Conservation (phyloP, 2,329 filamentous ascomycete genomes). For the Xylariales sp. region DNA sequence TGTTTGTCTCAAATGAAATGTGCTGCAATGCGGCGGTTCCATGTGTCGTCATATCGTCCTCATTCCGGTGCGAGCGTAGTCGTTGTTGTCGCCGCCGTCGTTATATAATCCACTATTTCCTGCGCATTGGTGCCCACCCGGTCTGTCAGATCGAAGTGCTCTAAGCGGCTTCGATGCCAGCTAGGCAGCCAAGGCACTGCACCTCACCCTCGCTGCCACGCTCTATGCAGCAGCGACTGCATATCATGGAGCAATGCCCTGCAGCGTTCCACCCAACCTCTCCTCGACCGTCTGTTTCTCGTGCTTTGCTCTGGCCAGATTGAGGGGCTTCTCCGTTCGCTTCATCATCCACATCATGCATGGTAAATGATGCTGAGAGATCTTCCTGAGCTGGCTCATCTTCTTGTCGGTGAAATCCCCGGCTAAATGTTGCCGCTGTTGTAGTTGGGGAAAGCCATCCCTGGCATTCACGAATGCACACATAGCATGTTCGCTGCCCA, state of each 20-base stretch:
- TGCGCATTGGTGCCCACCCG: neutral
- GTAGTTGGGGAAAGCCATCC: constrained; percentile 34
- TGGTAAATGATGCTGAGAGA: constrained; percentile 41
- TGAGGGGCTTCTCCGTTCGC: constrained; percentile 7
- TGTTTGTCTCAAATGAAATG: too few relatives aligned
- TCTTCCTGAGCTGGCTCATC: constrained; percentile 10
- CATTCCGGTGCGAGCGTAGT: too few relatives aligned
- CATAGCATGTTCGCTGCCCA: constrained; percentile 57
- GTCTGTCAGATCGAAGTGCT: neutral
- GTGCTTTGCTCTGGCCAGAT: constrained; percentile 11
- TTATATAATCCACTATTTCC: neutral
- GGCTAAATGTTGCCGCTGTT: constrained; percentile 9
- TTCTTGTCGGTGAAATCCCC: constrained; percentile 10
- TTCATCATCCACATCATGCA: constrained; percentile 44
- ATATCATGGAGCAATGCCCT: constrained; percentile 52
- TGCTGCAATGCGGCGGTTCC: too few relatives aligned
- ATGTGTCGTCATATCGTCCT: too few relatives aligned
- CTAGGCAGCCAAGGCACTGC: constrained; percentile 60
- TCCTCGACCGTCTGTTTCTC: constrained; percentile 23
- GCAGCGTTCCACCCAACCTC: constrained; percentile 18
- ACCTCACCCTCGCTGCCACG: constrained; percentile 60
- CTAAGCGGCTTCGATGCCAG: constrained; percentile 31
- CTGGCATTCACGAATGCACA: constrained; percentile 63
- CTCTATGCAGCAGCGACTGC: constrained; percentile 66
- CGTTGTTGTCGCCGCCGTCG: neutral